phyloP scores from a whole-genome alignment of 2,329 filamentous ascomycete species.

The Proliferodiscus dingleyae region DNA sequence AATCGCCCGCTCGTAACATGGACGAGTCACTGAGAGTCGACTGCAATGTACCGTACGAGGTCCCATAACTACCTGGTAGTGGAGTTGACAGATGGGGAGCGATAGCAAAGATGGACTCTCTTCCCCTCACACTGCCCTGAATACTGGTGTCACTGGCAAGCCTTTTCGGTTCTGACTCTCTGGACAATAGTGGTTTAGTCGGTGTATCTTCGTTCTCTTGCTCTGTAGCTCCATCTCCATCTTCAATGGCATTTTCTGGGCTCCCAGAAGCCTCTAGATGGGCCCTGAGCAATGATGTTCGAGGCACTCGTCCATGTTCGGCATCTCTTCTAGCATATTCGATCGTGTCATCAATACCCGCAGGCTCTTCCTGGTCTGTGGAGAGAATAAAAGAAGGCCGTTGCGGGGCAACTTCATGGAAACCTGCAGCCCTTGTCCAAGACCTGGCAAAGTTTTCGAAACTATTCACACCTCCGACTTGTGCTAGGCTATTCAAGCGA shows the following conservation, averaged over 20 bases:
- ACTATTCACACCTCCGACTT: constrained; percentile 87
- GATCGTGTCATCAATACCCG: constrained; percentile 10
- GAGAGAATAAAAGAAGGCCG: constrained; percentile 67
- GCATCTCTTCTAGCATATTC: constrained; percentile 25
- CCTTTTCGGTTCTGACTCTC: constrained; percentile 26
- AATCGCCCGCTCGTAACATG: constrained; percentile 46
- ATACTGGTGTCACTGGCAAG: constrained; percentile 22
- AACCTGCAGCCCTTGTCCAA: constrained; percentile 85
- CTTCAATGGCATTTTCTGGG: constrained; percentile 27
- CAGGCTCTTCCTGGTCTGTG: constrained; percentile 38
- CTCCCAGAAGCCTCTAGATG: constrained; percentile 42
- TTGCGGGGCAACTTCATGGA: constrained; percentile 80
- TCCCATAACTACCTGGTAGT: constrained; percentile 67
- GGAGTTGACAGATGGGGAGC: constrained; percentile 61
- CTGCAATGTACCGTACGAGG: constrained; percentile 51
- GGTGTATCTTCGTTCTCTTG: constrained; percentile 14
- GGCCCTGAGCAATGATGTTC: constrained; percentile 42
- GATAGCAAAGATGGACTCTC: constrained; percentile 50
- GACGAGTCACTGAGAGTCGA: constrained; percentile 34
- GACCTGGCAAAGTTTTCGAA: constrained; percentile 90
- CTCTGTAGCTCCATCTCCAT: constrained; percentile 17
- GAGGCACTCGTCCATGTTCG: constrained; percentile 21
- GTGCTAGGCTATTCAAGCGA: constrained; percentile 52
- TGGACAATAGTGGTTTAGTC: constrained; percentile 36
- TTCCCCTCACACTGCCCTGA: constrained; percentile 32